Percentiles rank a stretch among this genome's conserved stretches.
Evolutionary conservation across 2,329 filamentous ascomycete species (phyloP).

Genomic region (Tolypocladium cylindrosporum): DNA sequence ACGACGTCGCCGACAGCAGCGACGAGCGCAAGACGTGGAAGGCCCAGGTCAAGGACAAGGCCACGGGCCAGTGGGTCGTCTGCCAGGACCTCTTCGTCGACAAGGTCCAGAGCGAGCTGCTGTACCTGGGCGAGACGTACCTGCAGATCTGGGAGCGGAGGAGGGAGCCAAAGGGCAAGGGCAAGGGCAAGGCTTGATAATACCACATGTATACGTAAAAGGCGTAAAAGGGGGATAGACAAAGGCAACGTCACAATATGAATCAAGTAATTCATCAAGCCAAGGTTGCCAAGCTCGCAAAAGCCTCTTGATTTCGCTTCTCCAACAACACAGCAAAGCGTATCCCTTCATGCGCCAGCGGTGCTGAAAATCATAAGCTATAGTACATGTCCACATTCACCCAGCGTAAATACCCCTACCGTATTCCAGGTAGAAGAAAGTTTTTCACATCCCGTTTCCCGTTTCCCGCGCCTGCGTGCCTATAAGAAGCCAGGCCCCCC

Average conservation of each 20-base stretch:
- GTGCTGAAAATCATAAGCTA: slow-evolving; percentile 1
- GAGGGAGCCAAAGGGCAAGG: slow-evolving; percentile 34
- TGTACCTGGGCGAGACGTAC: slow-evolving; percentile 92
- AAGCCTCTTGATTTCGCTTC: background rate
- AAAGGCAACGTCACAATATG: background rate
- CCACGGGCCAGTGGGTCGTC: slow-evolving; percentile 79
- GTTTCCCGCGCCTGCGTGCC: background rate
- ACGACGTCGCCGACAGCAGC: slow-evolving; percentile 81
- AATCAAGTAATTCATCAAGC: background rate
- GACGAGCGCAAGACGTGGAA: slow-evolving; percentile 90
- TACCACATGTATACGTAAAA: background rate
- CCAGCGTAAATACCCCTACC: background rate
- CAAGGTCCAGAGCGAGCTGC: slow-evolving; percentile 73
- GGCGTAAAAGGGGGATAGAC: background rate
- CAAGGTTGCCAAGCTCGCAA: background rate
- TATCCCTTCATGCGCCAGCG: background rate
- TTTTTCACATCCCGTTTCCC: background rate
- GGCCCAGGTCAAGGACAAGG: slow-evolving; percentile 76
- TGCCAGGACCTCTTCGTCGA: slow-evolving; percentile 93
- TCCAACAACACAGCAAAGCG: background rate
- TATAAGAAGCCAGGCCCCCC: background rate
- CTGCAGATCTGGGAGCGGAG: slow-evolving; percentile 92
- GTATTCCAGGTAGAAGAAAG: background rate
- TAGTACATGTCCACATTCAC: slow-evolving; percentile 1
- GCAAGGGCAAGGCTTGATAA: slow-evolving; percentile 20